Base-by-base conservation (phyloP, 2,329 filamentous ascomycete genomes). In the Huntiella abstrusa region DNA sequence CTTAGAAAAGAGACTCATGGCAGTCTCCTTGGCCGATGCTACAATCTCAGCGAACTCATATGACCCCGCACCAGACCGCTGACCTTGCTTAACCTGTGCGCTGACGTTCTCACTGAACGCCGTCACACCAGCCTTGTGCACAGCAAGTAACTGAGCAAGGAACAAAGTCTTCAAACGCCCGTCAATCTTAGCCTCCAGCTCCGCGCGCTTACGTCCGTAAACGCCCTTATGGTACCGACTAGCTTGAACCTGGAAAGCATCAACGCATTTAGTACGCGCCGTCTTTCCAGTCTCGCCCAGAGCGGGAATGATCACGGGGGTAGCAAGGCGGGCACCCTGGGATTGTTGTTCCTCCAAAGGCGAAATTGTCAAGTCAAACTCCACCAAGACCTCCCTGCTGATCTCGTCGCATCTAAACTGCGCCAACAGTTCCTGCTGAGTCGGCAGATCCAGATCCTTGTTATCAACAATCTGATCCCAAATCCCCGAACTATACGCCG, bases 401-500 rank as follows among this genome's bases (percentile, higher is more conserved):
- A 98, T 98, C 63, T 98, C 91, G 59, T 98, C 91, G 61, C 91
- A 98, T 53, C 91, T 77, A 66, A 96, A 98, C 60, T 98, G 91
- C 8, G 91, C 91, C 45, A 98, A 71, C 40, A 98, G 71, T 60
- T 98, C 91, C 63, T 98, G 91, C 60, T 98, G 91, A 0, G 91
- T 96, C 3, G 91, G 91, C 49, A 98, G 64, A 62, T 98, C 91
- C 46, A 98, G 70, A 57, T 98, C 91, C 63, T 98, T 98, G 70
- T 98, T 98, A 67, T 88, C 83, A 55, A 94, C 87, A 58, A 98
- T 98, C 63, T 96, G 88, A 56, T 96, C 87, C 91, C 91, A 98
- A 39, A 98, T 77, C 36, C 87, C 85, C 59, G 91, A 78, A 0
- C 91, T 87, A 56, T 98, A 98, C 50, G 86, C 71, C 0, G 88